Evolutionary conservation across 129 eudicot species (phyloP).

Genomic region (Flaveria bidentis): DNA sequence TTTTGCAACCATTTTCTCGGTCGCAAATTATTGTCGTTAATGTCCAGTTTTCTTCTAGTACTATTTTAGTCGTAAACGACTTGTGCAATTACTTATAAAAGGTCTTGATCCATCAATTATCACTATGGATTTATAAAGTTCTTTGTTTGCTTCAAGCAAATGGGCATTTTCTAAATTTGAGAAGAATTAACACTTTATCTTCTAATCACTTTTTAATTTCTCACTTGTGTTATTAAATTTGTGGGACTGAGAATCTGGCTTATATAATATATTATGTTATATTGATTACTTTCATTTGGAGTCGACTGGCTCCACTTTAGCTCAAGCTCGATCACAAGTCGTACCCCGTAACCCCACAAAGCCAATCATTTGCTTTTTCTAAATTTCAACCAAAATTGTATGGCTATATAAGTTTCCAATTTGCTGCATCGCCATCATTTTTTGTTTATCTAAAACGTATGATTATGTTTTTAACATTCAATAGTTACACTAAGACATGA

Average conservation of each 20-base stretch:
- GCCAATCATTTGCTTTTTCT: not conserved
- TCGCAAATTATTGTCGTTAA: no score
- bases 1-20: no score
- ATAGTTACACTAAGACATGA: not conserved
- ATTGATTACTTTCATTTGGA: not conserved
- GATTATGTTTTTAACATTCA: not conserved
- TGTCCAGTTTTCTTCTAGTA: no score
- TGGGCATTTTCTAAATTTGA: conserved; percentile 23
- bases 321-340: conserved; percentile 6
- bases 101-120: conserved; percentile 53
- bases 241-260: not conserved
- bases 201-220: conserved; percentile 1
- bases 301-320: conserved; percentile 10
- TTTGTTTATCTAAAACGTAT: not conserved
- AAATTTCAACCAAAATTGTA: not conserved
- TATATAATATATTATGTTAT: no score
- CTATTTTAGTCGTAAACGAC: no score
- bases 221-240: not conserved
- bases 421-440: not conserved
- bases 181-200: not conserved
- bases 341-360: not conserved
- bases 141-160: conserved; percentile 41
- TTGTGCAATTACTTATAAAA: conserved; percentile 22
- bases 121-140: conserved; percentile 54
- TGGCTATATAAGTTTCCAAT: conserved; percentile 1